phyloP scores from a whole-genome alignment of 768 basidiomycete genomes.

The Boletus rubescentipes region DNA sequence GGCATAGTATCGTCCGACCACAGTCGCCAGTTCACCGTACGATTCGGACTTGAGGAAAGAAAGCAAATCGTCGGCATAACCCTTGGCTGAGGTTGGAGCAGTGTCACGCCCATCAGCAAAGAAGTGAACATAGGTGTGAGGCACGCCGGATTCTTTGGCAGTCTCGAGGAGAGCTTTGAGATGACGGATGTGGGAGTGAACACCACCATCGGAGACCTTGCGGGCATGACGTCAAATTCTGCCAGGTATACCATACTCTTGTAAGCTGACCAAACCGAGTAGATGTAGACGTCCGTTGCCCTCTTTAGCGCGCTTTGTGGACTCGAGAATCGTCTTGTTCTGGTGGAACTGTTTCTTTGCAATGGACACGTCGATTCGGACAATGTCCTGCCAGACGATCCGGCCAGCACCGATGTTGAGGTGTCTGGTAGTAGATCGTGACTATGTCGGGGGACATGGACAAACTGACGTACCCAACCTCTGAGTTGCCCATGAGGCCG shows the following conservation, averaged over 20 bases:
- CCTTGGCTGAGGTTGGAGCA: constrained; percentile 77
- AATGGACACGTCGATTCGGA: constrained; percentile 89
- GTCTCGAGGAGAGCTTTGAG: constrained; percentile 88
- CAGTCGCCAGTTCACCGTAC: constrained; percentile 79
- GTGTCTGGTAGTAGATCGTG: constrained; percentile 53
- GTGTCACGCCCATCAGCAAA: constrained; percentile 95
- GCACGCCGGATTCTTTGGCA: constrained; percentile 82
- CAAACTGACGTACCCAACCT: constrained; percentile 79
- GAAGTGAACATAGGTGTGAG: constrained; percentile 89
- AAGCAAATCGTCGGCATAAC: constrained; percentile 73
- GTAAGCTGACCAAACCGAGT: constrained; percentile 69
- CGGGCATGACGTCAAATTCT: constrained; percentile 1
- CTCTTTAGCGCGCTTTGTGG: constrained; percentile 76
- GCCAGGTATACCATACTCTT: not conserved
- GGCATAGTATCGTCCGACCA: constrained; percentile 91
- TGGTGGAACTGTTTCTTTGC: constrained; percentile 87
- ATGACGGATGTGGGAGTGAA: constrained; percentile 94
- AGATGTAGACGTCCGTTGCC: constrained; percentile 84
- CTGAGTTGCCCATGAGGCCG: constrained; percentile 97
- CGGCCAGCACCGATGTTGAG: constrained; percentile 94
- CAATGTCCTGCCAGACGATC: constrained; percentile 97
- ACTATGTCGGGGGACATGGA: constrained; percentile 1
- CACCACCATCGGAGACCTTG: constrained; percentile 93
- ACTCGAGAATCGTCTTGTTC: constrained; percentile 66
- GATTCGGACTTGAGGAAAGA: constrained; percentile 77